These are phyloP conservation scores for Glycyrrhiza uralensis DNA, from an alignment of 306 rosid species.

Conservation along the genomic window DNA sequence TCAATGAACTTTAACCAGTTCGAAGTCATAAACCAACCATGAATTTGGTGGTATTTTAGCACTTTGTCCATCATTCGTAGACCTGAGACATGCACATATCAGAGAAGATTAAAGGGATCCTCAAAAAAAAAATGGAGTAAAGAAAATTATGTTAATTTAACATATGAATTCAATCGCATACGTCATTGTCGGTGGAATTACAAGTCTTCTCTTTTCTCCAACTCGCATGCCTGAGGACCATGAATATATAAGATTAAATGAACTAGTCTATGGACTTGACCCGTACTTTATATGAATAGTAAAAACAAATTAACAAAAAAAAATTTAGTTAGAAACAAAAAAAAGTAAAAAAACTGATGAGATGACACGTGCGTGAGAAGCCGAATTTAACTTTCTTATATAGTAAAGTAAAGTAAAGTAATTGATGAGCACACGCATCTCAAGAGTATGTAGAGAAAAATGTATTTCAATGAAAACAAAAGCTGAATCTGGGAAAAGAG, in stretches of 20 bases:
- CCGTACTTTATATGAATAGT: no score
- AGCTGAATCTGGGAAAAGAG: neutral
- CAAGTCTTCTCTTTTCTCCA: constrained; percentile 75
- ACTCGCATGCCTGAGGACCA: constrained; percentile 72
- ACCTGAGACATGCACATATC: constrained; percentile 45
- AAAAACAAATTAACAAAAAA: no score
- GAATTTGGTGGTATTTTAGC: constrained; percentile 59
- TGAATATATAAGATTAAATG: neutral
- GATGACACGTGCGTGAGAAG: no score
- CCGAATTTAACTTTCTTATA: no score
- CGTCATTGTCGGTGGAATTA: constrained; percentile 80
- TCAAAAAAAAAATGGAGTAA: neutral
- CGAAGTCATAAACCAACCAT: constrained; percentile 75
- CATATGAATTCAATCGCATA: constrained; percentile 33
- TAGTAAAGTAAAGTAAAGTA: no score
- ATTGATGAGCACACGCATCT: neutral
- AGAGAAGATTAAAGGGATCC: constrained; percentile 6
- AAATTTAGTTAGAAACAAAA: no score
- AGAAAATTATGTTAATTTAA: neutral
- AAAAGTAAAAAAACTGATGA: no score
- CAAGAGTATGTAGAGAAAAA: neutral
- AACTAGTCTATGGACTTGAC: no score
- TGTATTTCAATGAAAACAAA: neutral
- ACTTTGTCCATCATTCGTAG: constrained; percentile 38
- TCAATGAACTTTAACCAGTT: constrained; percentile 68